Percentiles rank a stretch among this genome's conserved stretches.
Conservation (phyloP, 2,329 filamentous ascomycete genomes). For the Sordariomycetes sp. region DNA sequence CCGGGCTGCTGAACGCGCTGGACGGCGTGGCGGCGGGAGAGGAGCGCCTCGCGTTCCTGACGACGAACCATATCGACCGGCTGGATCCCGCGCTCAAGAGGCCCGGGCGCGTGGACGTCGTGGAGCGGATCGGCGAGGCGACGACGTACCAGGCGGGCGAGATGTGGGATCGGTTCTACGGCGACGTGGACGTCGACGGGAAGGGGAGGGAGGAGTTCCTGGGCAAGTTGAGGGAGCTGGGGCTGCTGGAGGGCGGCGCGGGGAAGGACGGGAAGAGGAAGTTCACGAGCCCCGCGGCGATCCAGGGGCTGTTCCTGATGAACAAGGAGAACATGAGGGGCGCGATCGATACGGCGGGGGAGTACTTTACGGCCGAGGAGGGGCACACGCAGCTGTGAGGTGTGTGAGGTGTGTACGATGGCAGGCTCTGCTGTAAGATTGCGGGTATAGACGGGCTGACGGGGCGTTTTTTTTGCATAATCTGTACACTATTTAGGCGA, state of each 20-base stretch:
- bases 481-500: background rate
- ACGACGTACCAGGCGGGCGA: slow-evolving; percentile 70
- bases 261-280: slow-evolving; percentile 24
- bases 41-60: slow-evolving; percentile 86
- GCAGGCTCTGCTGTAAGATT: background rate
- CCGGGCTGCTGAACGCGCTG: slow-evolving; percentile 70
- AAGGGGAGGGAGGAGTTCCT: slow-evolving; percentile 57
- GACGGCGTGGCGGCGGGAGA: slow-evolving; percentile 93
- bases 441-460: background rate
- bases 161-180: slow-evolving; percentile 95
- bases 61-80: slow-evolving; percentile 85
- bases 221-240: slow-evolving; percentile 51
- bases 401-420: background rate
- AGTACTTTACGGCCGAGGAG: slow-evolving; percentile 3
- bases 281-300: slow-evolving; percentile 71
- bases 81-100: slow-evolving; percentile 81
- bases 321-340: slow-evolving; percentile 87
- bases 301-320: slow-evolving; percentile 89
- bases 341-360: slow-evolving; percentile 66
- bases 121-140: slow-evolving; percentile 76
- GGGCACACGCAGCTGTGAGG: slow-evolving; percentile 1
- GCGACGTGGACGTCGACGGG: slow-evolving; percentile 58
- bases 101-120: slow-evolving; percentile 89
- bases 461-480: background rate
- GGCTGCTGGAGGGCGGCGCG: slow-evolving; percentile 48